Percentiles rank a stretch among this genome's conserved stretches.
These are phyloP conservation scores for Xylariales sp. DNA, from an alignment of 2,329 filamentous ascomycete species.

Conservation along the genomic window DNA sequence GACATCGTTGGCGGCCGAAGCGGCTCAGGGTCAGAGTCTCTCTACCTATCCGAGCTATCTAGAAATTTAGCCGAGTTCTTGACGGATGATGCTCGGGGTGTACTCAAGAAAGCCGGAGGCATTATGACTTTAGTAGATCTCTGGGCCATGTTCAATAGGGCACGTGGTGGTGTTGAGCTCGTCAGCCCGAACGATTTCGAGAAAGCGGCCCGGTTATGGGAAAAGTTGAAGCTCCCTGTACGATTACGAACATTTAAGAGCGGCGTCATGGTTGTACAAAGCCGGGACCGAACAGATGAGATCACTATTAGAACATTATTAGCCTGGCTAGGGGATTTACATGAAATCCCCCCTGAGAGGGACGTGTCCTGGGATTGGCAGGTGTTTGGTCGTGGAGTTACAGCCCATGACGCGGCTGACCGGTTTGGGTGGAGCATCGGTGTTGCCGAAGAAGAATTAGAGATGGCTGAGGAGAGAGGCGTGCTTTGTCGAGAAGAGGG, in stretches of 20 bases:
- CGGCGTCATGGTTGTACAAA: constrained; percentile 93
- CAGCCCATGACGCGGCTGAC: constrained; percentile 88
- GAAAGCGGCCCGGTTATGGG: constrained; percentile 89
- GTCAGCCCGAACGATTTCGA: constrained; percentile 93
- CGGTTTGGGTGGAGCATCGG: constrained; percentile 97
- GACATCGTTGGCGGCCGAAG: constrained; percentile 87
- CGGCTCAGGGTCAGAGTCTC: constrained; percentile 73
- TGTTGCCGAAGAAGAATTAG: constrained; percentile 92
- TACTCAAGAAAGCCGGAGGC: constrained; percentile 83
- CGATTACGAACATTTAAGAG: constrained; percentile 90
- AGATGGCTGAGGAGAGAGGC: constrained; percentile 95
- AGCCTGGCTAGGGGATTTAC: constrained; percentile 80
- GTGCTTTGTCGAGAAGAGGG: constrained; percentile 90
- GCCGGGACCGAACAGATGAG: constrained; percentile 87
- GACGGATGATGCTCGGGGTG: constrained; percentile 83
- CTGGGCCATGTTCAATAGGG: constrained; percentile 95
- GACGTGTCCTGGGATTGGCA: constrained; percentile 80
- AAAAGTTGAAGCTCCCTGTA: constrained; percentile 85
- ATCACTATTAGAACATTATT: constrained; percentile 83
- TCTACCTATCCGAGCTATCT: constrained; percentile 90
- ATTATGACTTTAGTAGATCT: constrained; percentile 91
- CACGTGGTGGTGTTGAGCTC: constrained; percentile 91
- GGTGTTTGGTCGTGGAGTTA: constrained; percentile 84
- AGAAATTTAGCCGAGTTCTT: constrained; percentile 89
- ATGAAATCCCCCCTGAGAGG: constrained; percentile 71